Conservation (phyloP, 306 rosid genomes). For the Amphicarpaea edgeworthii region DNA sequence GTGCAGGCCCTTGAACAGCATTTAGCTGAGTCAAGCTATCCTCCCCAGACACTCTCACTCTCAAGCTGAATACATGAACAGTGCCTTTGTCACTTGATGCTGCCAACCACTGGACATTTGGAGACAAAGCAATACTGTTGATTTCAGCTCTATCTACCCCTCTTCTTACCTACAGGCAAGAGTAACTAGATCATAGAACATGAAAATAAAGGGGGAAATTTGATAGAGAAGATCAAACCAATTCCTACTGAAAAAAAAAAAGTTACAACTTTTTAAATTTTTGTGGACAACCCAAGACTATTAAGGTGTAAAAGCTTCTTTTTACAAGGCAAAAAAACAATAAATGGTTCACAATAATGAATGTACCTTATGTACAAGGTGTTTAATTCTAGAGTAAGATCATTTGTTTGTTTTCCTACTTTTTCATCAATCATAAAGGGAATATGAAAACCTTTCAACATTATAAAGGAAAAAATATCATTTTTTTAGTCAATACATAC, state of each 20-base stretch:
- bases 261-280: conserved; percentile 2
- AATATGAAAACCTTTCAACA: not conserved
- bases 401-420: conserved; percentile 11
- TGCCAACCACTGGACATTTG: conserved; percentile 96
- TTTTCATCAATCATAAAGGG: not conserved
- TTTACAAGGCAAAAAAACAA: not conserved
- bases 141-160: conserved; percentile 93
- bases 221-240: conserved; percentile 32
- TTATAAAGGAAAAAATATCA: not conserved
- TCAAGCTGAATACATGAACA: conserved; percentile 84
- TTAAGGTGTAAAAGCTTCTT: conserved; percentile 31
- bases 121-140: conserved; percentile 80
- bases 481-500: conserved; percentile 33
- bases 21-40: conserved; percentile 56
- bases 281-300: conserved; percentile 5
- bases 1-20: conserved; percentile 59
- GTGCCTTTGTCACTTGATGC: conserved; percentile 96
- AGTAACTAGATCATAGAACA: conserved; percentile 11
- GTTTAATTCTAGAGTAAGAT: conserved; percentile 9
- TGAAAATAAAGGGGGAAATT: conserved; percentile 1
- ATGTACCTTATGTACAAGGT: not conserved
- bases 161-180: conserved; percentile 78
- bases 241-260: not conserved
- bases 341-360: conserved; percentile 16
- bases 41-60: conserved; percentile 81